Conservation (phyloP, 1,139 yeast genomes). For the Hyphopichia pseudoburtonii region DNA sequence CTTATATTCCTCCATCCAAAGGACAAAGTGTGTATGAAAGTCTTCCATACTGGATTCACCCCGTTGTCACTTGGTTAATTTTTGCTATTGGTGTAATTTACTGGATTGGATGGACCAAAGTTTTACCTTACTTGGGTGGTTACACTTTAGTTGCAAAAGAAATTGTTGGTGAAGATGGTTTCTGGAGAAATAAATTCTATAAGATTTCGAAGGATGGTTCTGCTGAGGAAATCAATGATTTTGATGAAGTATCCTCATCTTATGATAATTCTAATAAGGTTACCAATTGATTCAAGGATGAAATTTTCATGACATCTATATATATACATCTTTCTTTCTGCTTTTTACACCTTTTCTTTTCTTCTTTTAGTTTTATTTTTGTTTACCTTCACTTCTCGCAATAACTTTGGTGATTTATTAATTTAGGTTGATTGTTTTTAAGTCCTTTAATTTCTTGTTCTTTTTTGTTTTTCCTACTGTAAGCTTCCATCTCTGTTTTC, state of each 20-base stretch:
- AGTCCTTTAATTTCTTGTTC: no score
- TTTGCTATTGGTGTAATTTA: slow-evolving; percentile 70
- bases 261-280: no score
- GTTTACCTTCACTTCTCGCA: neutral
- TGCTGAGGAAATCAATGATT: slow-evolving; percentile 14
- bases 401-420: neutral
- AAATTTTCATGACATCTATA: no score
- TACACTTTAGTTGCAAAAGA: slow-evolving; percentile 60
- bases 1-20: slow-evolving; percentile 71
- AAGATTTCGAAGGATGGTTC: slow-evolving; percentile 31
- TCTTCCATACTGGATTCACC: slow-evolving; percentile 78
- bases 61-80: slow-evolving; percentile 81
- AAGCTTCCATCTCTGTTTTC: neutral
- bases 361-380: neutral
- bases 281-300: no score
- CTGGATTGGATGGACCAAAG: slow-evolving; percentile 66
- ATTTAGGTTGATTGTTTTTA: no score
- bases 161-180: slow-evolving; percentile 68
- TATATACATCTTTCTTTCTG: no score
- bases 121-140: slow-evolving; percentile 59
- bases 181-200: slow-evolving; percentile 67
- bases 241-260: no score
- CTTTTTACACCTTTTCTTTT: no score
- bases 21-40: slow-evolving; percentile 66
- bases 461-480: neutral